Conservation (phyloP, 2,329 filamentous ascomycete genomes). For the Gnomoniopsis sp. region DNA sequence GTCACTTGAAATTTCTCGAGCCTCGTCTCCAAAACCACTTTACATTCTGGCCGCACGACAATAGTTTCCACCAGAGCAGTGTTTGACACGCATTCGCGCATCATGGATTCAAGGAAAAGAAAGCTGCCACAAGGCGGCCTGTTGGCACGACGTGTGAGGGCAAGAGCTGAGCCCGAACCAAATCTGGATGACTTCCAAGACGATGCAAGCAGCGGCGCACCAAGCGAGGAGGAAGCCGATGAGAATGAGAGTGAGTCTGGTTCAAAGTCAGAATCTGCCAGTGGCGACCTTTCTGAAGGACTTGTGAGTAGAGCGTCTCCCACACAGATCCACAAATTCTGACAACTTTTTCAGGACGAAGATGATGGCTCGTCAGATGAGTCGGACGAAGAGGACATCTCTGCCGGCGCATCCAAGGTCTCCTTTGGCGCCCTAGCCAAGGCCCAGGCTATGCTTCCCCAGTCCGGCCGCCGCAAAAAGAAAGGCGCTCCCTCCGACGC, state of each 20-base stretch:
- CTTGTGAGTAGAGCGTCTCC: neutral
- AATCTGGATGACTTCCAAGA: constrained; percentile 35
- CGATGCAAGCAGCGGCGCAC: constrained; percentile 19
- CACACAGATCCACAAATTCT: neutral
- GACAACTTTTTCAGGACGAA: constrained; percentile 24
- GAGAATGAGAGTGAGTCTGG: constrained; percentile 2
- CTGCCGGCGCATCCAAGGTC: constrained; percentile 54
- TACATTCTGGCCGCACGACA: neutral
- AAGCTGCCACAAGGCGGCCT: constrained; percentile 33
- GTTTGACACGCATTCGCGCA: neutral
- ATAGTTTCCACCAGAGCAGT: neutral
- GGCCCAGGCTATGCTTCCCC: constrained; percentile 68
- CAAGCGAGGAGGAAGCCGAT: constrained; percentile 24
- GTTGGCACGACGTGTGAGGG: constrained; percentile 41
- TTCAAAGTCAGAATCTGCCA: neutral
- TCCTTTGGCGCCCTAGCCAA: constrained; percentile 90
- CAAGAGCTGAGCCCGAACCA: constrained; percentile 41
- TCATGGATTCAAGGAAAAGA: constrained; percentile 38
- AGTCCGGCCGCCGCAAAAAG: constrained; percentile 24
- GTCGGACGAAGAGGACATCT: constrained; percentile 33
- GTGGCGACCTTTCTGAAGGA: neutral
- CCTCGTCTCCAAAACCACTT: neutral
- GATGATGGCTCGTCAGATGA: constrained; percentile 29
- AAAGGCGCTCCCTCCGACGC: constrained; percentile 21
- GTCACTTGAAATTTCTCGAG: constrained; percentile 2